phyloP scores from a whole-genome alignment of 1,284 basidiomycete species.

The Cystobasidium slooffiae region DNA sequence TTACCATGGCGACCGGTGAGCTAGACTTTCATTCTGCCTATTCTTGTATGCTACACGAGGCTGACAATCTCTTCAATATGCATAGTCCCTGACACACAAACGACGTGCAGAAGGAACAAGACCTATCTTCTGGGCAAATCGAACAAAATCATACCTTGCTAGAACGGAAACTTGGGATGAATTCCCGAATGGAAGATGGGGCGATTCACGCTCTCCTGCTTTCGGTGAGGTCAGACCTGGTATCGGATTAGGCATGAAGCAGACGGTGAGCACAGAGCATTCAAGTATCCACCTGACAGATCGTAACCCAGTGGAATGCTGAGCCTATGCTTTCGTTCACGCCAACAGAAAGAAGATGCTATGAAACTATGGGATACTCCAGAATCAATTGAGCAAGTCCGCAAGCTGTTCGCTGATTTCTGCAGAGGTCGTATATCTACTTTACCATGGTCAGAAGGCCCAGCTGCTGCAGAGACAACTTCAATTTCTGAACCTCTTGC shows the following conservation, averaged over 20 bases:
- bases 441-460: slow-evolving; percentile 87
- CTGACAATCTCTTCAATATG: no score
- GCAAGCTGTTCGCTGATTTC: slow-evolving; percentile 71
- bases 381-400: slow-evolving; percentile 71
- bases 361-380: slow-evolving; percentile 82
- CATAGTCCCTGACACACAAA: slow-evolving; percentile 80
- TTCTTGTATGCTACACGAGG: slow-evolving; percentile 35
- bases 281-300: neutral
- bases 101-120: slow-evolving; percentile 85
- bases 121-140: slow-evolving; percentile 95
- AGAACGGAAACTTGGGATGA: slow-evolving; percentile 63
- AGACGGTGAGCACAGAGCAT: slow-evolving; percentile 48
- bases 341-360: slow-evolving; percentile 66
- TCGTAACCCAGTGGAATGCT: neutral
- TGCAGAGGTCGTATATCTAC: slow-evolving; percentile 68
- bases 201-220: slow-evolving; percentile 59
- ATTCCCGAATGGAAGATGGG: slow-evolving; percentile 61
- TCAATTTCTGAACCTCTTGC: slow-evolving; percentile 80
- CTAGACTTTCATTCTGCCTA: slow-evolving; percentile 35
- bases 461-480: slow-evolving; percentile 81
- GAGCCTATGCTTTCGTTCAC: slow-evolving; percentile 46
- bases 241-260: slow-evolving; percentile 56
- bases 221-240: slow-evolving; percentile 57
- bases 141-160: slow-evolving; percentile 85
- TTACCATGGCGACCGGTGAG: slow-evolving; percentile 87